Base-by-base conservation (phyloP, 2,329 filamentous ascomycete genomes). In the Clathrospora elynae region DNA sequence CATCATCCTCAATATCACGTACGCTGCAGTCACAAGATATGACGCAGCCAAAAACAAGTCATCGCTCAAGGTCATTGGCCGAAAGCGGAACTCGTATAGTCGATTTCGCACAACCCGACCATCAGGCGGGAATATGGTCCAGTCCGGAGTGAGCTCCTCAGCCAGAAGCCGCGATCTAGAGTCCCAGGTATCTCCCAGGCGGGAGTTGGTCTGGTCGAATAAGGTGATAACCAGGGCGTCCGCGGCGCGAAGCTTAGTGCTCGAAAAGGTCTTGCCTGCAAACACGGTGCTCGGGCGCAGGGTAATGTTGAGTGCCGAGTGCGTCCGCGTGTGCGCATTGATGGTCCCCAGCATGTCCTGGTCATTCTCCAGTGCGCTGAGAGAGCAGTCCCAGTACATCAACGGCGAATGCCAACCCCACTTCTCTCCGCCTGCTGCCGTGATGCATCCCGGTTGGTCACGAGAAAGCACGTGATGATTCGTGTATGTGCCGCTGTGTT, bases 401-500 rank as follows among this genome's bases (percentile, higher is more conserved):
- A 92, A 71, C 1, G 88, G 87, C n/a, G 88, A 91, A 58, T 91
- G 87, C 61, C 88, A 88, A 55, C 88, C 87, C 86, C 86, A 90
- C 3, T 82, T 82, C 55, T 83, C 72, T 52, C 82, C 79, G 3
- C 77, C 81, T 22, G 83, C 66, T 10, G 59, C 43, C 1, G 42
- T 23, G 4, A 54, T n/a, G 26, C 65, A 68, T 36, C 49, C 53
- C 16, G 40, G 8, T 17, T 23, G 19, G 20, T 73, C 50, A 14
- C 42, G 34, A 8, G 20, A 28, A 12, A 32, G 34, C 31, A 46
- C 35, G 37, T 48, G 44, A 13, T 46, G 30, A 11, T 39, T 10
- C 7, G 31, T 4, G 16, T 38, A 12, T 18, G 26, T 18, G 10
- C 28, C 22, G 28, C 16, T 34, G 11, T 39, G 35, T 14, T 39